phyloP scores from a whole-genome alignment of 2,329 filamentous ascomycete species.

The Davidsoniella australis region DNA sequence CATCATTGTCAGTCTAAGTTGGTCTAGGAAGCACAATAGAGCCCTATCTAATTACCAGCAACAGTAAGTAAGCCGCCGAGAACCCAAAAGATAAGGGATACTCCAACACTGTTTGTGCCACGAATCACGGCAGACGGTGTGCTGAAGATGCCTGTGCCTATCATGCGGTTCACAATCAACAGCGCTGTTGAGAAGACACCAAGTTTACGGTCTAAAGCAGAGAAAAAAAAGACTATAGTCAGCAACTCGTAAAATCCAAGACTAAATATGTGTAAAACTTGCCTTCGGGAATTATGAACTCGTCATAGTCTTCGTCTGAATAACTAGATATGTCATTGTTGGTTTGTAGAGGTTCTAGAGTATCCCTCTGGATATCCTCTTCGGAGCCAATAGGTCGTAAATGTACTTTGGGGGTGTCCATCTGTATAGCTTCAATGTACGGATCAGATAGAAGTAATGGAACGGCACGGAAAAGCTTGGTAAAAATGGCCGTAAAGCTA shows the following conservation, averaged over 20 bases:
- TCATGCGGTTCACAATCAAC: constrained; percentile 41
- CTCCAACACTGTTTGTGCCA: constrained; percentile 33
- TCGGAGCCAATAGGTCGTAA: neutral
- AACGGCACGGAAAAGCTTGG: neutral
- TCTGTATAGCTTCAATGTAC: neutral
- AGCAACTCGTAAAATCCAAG: neutral
- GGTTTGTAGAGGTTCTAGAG: too few species aligned
- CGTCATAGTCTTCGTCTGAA: neutral
- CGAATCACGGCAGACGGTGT: constrained; percentile 36
- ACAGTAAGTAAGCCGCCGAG: constrained; percentile 13
- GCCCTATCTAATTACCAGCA: neutral
- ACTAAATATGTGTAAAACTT: neutral
- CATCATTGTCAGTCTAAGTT: constrained; percentile 23
- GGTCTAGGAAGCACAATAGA: neutral
- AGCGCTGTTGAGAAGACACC: constrained; percentile 28
- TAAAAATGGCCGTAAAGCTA: neutral
- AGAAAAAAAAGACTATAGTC: neutral
- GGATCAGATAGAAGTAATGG: neutral
- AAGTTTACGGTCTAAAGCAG: constrained; percentile 6
- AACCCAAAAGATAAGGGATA: constrained; percentile 15
- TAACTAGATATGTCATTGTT: too few species aligned
- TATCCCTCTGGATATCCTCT: neutral
- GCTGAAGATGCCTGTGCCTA: constrained; percentile 40
- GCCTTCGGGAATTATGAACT: constrained; percentile 11
- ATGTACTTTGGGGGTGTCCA: neutral